Conservation (phyloP, 2,329 filamentous ascomycete genomes). For the Plenodomus lindquistii region DNA sequence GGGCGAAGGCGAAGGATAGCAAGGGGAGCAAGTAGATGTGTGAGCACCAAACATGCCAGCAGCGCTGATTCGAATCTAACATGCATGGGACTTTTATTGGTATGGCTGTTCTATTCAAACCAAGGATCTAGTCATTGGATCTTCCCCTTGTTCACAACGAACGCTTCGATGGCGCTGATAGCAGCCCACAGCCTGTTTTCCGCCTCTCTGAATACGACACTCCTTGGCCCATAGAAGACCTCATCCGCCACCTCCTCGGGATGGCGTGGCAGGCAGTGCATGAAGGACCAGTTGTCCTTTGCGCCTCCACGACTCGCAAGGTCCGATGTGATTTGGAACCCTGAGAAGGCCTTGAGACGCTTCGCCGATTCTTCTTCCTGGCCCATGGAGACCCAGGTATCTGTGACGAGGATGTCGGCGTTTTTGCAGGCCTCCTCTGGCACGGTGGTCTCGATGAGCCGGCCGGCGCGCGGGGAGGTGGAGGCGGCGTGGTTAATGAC, state of each 20-base stretch:
- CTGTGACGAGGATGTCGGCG: constrained; percentile 89
- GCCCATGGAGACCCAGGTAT: constrained; percentile 99
- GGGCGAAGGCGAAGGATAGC: background rate
- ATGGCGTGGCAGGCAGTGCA: constrained; percentile 96
- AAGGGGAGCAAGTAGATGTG: background rate
- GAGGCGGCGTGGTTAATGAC: constrained; percentile 70
- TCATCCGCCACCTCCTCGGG: constrained; percentile 91
- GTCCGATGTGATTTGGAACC: constrained; percentile 89
- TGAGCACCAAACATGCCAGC: too few relatives aligned
- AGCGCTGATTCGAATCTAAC: background rate
- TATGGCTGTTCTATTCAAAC: constrained; percentile 17
- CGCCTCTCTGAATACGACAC: constrained; percentile 89
- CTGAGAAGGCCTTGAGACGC: constrained; percentile 78
- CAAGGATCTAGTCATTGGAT: constrained; percentile 54
- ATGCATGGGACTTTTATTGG: background rate
- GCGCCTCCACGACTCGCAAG: constrained; percentile 83
- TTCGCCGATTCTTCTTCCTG: constrained; percentile 84
- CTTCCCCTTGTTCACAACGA: constrained; percentile 91
- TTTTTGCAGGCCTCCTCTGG: constrained; percentile 84
- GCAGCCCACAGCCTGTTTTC: constrained; percentile 95
- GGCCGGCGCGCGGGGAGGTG: constrained; percentile 61
- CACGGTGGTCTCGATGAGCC: constrained; percentile 72
- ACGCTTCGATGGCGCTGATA: constrained; percentile 80
- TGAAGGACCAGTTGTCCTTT: constrained; percentile 91
- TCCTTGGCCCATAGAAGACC: constrained; percentile 86